Evolutionary conservation across 345 rosid genomes (phyloP), one percentile per base, ranked within the genome.

Genomic region (Hevea brasiliensis): DNA sequence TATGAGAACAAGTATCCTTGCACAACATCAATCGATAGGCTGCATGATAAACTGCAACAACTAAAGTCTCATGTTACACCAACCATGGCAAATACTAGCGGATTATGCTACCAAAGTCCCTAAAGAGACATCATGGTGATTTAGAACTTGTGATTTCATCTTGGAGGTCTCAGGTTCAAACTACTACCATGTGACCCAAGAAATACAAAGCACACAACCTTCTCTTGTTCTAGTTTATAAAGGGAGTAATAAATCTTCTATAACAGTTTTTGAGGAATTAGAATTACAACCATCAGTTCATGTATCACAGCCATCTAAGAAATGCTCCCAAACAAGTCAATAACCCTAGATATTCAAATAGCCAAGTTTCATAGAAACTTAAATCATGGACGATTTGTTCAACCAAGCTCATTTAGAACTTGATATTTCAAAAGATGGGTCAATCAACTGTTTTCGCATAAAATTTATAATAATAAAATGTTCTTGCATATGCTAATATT

Each of bases 21-120:
- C 15, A 44, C 24, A 13, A 55, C 27, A 4, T 20, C 15, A 48
- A 29, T 60, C 67, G 8, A 67, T 7, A 72, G 18, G 23, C 3
- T 61, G 41, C 24, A 37, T 12, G 47, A 72, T 20, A 37, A 72
- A 71, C 8, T 56, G 21, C 18, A 71, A 42, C 50, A 65, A 29
- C 61, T 29, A 58, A 8, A 10, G 20, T 44, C 50, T 63, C 47
- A 41, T 8, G 20, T 1, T 14, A 41, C 51, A 41, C 8, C 51
- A 63, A 41, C 51, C 8, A 42, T 40, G 67, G 67, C 0, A 63
- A 2, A 21, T 65, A 17, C 29, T 8, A 15, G 53, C 29, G 51
- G 47, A 8, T 44, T 44, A 44, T 44, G 12, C 47, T 44, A 11
- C 12, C 10, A 44, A 44, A 8, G 47, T 44, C 47, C 12, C 37